A percentile compares a stretch with the other conserved stretches of the same genome.
Conservation (phyloP, 2,329 filamentous ascomycete species). For the Cadophora sp. region DNA sequence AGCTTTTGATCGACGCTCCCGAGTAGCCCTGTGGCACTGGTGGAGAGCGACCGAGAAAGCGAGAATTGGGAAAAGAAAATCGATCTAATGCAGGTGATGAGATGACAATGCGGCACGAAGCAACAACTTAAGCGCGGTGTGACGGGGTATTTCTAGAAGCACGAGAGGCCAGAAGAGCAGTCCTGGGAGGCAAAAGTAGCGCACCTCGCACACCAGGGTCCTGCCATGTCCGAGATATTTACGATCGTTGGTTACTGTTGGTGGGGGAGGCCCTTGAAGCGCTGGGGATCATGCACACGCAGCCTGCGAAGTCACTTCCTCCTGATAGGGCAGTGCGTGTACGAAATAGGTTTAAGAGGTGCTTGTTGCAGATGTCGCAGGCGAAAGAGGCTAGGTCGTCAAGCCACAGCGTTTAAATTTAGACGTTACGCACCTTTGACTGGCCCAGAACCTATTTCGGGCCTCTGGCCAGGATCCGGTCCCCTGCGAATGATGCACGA, state of each 20-base stretch:
- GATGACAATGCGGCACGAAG: slow-evolving; percentile 35
- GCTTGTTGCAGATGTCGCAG: background rate
- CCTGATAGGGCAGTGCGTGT: slow-evolving; percentile 18
- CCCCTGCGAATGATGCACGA: background rate
- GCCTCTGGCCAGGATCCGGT: background rate
- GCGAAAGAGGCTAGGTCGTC: background rate
- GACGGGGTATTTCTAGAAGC: slow-evolving; percentile 39
- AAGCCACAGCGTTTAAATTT: slow-evolving; percentile 5
- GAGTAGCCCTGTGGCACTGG: slow-evolving; percentile 25
- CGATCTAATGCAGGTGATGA: slow-evolving; percentile 39
- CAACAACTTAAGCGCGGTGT: slow-evolving; percentile 39
- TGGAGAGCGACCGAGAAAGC: background rate
- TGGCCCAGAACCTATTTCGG: slow-evolving; percentile 20
- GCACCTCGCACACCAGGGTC: background rate
- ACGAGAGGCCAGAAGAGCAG: slow-evolving; percentile 21
- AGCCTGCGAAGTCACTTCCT: slow-evolving; percentile 14
- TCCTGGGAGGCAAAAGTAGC: background rate
- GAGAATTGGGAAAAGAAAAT: slow-evolving; percentile 25
- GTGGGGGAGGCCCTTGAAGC: slow-evolving; percentile 19
- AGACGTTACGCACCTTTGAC: slow-evolving; percentile 10
- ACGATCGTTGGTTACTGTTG: slow-evolving; percentile 21
- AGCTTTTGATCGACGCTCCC: slow-evolving; percentile 33
- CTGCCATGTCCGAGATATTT: slow-evolving; percentile 8
- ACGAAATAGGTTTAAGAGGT: background rate
- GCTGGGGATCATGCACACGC: slow-evolving; percentile 23